Conservation (phyloP, 2,329 filamentous ascomycete genomes). For the Ciborinia camelliae region DNA sequence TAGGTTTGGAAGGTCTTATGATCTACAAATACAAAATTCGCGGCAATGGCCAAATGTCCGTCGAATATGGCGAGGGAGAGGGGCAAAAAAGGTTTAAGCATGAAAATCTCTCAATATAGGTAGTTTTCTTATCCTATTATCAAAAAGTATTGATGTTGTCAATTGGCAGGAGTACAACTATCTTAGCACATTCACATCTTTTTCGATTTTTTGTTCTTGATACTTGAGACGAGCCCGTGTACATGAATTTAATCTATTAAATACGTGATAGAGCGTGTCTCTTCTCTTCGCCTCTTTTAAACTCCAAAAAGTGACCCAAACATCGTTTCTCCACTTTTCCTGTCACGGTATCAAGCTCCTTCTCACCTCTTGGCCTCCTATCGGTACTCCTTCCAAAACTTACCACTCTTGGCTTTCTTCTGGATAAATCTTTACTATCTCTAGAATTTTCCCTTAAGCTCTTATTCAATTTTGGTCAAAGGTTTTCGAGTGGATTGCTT, state of each 20-base stretch:
- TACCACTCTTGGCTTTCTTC: neutral
- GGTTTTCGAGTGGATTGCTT: neutral
- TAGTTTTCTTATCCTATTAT: constrained; percentile 1
- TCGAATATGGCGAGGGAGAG: constrained; percentile 65
- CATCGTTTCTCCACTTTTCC: constrained; percentile 11
- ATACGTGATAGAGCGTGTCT: constrained; percentile 6
- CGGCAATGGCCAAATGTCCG: constrained; percentile 78
- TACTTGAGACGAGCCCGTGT: constrained; percentile 11
- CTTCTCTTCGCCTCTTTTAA: neutral
- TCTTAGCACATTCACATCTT: neutral
- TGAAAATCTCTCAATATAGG: constrained; percentile 43
- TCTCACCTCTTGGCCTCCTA: neutral
- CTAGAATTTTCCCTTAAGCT: neutral
- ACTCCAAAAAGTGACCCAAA: constrained; percentile 8
- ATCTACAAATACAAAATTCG: constrained; percentile 96
- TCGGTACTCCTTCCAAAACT: constrained; percentile 7
- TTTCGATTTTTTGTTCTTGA: neutral
- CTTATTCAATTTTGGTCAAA: neutral
- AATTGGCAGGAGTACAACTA: neutral
- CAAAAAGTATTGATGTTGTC: neutral
- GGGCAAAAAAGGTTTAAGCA: constrained; percentile 59
- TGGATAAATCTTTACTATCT: neutral
- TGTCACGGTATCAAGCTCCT: constrained; percentile 5
- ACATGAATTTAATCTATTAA: neutral
- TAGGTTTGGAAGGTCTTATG: constrained; percentile 89